Percentiles rank a stretch among this genome's conserved stretches.
Conservation (phyloP, 2,329 filamentous ascomycete species). For the Pseudogymnoascus sp. region DNA sequence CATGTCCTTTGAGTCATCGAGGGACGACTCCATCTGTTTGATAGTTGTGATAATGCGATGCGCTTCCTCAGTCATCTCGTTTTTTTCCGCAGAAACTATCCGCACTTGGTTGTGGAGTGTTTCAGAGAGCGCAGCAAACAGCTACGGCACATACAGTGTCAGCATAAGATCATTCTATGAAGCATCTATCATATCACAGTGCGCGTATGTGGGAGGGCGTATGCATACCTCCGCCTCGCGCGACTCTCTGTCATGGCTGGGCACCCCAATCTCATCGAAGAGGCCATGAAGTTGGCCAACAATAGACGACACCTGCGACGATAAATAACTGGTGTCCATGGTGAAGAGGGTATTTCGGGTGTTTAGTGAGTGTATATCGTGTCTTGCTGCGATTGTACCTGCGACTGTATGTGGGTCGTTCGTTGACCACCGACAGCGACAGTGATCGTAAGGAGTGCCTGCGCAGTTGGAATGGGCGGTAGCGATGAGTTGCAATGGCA, state of each 20-base stretch:
- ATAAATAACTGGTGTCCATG: slow-evolving; percentile 89
- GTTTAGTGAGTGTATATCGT: neutral
- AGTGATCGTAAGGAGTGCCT: neutral
- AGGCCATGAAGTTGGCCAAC: slow-evolving; percentile 88
- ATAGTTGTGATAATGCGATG: slow-evolving; percentile 78
- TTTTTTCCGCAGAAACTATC: slow-evolving; percentile 79
- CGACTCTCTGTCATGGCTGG: slow-evolving; percentile 81
- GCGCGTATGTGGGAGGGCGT: neutral
- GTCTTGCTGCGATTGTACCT: slow-evolving; percentile 1
- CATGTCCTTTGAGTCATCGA: slow-evolving; percentile 66
- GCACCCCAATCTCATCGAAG: slow-evolving; percentile 97
- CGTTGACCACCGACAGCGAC: neutral
- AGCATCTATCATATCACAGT: slow-evolving; percentile 18
- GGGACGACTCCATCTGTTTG: slow-evolving; percentile 84
- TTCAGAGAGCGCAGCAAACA: slow-evolving; percentile 86
- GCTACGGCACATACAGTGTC: slow-evolving; percentile 41
- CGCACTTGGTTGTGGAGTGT: slow-evolving; percentile 86
- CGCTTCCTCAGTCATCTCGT: slow-evolving; percentile 82
- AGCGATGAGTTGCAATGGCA: slow-evolving; percentile 5
- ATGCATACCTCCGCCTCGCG: slow-evolving; percentile 74
- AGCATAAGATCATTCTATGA: neutral
- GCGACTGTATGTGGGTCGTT: slow-evolving; percentile 3
- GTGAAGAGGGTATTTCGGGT: neutral
- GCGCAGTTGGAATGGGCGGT: neutral
- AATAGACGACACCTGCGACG: slow-evolving; percentile 91